These are phyloP conservation scores for Lachnellula suecica DNA, from an alignment of 2,329 filamentous ascomycete species.

Conservation along the genomic window DNA sequence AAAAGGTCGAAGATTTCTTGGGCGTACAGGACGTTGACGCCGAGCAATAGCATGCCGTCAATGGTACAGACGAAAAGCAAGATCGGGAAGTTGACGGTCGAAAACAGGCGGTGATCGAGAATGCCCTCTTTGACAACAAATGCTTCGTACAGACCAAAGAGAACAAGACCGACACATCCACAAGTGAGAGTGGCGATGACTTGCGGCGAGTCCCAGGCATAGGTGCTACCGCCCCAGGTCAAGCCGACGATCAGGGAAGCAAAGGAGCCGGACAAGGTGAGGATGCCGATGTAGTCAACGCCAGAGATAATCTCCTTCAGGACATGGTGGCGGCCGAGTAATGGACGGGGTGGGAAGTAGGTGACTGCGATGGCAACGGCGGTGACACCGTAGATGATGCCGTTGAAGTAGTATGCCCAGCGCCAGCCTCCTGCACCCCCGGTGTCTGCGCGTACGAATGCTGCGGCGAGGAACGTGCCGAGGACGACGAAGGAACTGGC, in stretches of 20 bases:
- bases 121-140: conserved; percentile 23
- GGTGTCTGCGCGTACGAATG: conserved; percentile 14
- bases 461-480: conserved; percentile 15
- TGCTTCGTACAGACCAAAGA: conserved; percentile 20
- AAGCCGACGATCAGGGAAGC: conserved; percentile 32
- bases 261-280: conserved; percentile 15
- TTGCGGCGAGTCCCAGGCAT: conserved; percentile 52
- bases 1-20: conserved; percentile 20
- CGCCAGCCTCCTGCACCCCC: conserved; percentile 18
- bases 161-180: conserved; percentile 35
- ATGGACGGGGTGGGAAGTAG: conserved; percentile 18
- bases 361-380: conserved; percentile 10
- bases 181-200: conserved; percentile 52
- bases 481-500: conserved; percentile 19
- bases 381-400: conserved; percentile 16
- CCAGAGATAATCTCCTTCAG: conserved; percentile 6
- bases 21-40: conserved; percentile 18
- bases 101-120: conserved; percentile 21
- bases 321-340: conserved; percentile 14
- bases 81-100: conserved; percentile 19
- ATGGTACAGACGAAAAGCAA: conserved; percentile 18
- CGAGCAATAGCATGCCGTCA: conserved; percentile 21
- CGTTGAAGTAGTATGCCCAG: conserved; percentile 22
- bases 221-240: conserved; percentile 58
- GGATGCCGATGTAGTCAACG: conserved; percentile 19